Conservation (phyloP, 208 protist genomes). For the Leishmania tropica region DNA sequence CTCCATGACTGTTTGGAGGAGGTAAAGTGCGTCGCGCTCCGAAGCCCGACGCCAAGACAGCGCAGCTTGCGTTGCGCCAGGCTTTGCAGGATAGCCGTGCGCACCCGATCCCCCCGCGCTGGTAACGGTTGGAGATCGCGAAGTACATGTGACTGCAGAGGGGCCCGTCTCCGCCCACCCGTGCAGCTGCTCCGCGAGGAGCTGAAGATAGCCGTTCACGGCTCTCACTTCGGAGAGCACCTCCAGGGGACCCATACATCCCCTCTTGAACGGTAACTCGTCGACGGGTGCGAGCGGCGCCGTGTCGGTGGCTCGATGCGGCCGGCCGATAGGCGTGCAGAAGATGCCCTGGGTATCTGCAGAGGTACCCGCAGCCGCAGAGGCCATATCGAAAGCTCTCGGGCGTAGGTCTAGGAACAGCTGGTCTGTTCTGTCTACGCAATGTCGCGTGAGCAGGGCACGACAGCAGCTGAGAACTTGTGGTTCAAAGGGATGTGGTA, state of each 20-base stretch:
- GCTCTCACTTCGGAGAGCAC: conserved; percentile 1
- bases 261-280: neutral
- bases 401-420: neutral
- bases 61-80: neutral
- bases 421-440: neutral
- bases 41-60: neutral
- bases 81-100: neutral
- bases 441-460: neutral
- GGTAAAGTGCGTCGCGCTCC: neutral
- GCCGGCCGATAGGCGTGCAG: neutral
- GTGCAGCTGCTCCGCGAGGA: neutral
- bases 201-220: conserved; percentile 2
- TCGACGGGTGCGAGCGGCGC: neutral
- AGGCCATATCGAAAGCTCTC: neutral
- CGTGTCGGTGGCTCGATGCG: neutral
- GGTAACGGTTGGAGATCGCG: neutral
- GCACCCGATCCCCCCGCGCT: no score
- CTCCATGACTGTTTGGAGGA: conserved; percentile 12
- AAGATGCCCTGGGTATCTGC: neutral
- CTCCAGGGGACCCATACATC: neutral
- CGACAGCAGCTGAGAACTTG: neutral
- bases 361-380: neutral
- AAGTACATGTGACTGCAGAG: neutral
- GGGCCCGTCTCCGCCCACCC: neutral
- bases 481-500: neutral